A percentile compares a stretch with the other conserved stretches of the same genome.
These are phyloP conservation scores for Saccharomyces hybrid DNA, from an alignment of 1,139 yeast species.

Conservation along the genomic window DNA sequence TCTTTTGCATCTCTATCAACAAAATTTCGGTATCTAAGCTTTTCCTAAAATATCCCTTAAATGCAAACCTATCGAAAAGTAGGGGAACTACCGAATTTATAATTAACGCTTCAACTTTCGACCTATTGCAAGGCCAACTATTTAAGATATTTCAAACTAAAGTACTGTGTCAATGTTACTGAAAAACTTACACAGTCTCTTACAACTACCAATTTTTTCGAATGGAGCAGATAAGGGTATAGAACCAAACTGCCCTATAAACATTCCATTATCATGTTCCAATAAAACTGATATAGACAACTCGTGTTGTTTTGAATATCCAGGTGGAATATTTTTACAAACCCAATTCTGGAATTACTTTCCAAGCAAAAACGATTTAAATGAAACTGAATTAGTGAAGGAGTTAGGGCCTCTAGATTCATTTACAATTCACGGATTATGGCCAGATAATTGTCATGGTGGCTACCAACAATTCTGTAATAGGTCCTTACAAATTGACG, in stretches of 20 bases:
- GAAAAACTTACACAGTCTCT: background rate
- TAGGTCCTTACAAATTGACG: slow-evolving; percentile 45
- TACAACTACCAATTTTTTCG: background rate
- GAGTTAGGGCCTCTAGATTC: slow-evolving; percentile 69
- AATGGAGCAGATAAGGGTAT: background rate
- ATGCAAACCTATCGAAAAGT: background rate
- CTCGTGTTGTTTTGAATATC: slow-evolving; percentile 80
- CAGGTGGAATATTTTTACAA: slow-evolving; percentile 76
- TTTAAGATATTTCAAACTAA: background rate
- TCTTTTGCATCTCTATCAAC: background rate
- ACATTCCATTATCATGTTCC: slow-evolving; percentile 61
- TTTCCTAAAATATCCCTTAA: background rate
- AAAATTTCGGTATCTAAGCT: background rate
- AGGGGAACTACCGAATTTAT: background rate
- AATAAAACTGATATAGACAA: slow-evolving; percentile 40
- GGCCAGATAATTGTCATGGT: slow-evolving; percentile 83
- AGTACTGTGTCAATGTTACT: background rate
- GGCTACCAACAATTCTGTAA: slow-evolving; percentile 74
- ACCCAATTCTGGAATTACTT: slow-evolving; percentile 94
- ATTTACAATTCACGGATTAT: slow-evolving; percentile 79
- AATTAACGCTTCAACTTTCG: background rate
- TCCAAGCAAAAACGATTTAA: slow-evolving; percentile 38
- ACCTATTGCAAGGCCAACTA: background rate
- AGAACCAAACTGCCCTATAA: slow-evolving; percentile 47
- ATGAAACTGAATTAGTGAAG: slow-evolving; percentile 20